Evolutionary conservation across 78 protist species (phyloP), one percentile per base, ranked within the genome.

Genomic region (Dictyostelium intermedium): DNA sequence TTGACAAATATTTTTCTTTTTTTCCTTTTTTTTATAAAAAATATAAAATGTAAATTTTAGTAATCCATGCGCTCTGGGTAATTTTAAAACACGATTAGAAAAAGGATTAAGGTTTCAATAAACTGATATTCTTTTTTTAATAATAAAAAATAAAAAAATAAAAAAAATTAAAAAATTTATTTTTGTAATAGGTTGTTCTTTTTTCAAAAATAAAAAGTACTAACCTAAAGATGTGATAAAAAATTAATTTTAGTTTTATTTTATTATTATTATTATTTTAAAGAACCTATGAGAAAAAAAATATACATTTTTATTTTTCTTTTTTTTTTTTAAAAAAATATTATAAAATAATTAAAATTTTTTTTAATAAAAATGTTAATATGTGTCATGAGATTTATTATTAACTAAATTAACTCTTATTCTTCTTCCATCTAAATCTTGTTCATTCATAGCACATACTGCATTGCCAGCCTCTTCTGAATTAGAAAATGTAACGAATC

Each of bases 1-100:
- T n/a, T n/a, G n/a, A n/a, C n/a, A n/a, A n/a, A n/a, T n/a, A n/a
- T n/a, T n/a, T n/a, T n/a, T n/a, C n/a, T n/a, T n/a, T n/a, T n/a
- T n/a, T n/a, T n/a, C n/a, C n/a, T n/a, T n/a, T n/a, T n/a, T n/a
- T n/a, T n/a, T n/a, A n/a, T n/a, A n/a, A n/a, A n/a, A n/a, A n/a
- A n/a, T n/a, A n/a, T n/a, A 39, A 39, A 39, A 39, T 39, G 4
- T 53, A 18, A 3, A 14, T 20, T 1, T 20, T 56, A 56, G 66
- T 85, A 23, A 73, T 85, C n/a, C 91, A 85, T 63, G 91, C 83
- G n/a, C 10, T 85, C 7, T 85, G 50, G 43, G 83, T 85, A 20
- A 35, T 74, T 35, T n/a, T 84, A 18, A 76, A 76, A 43, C 30
- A 32, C 10, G 45, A 70, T 70, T 63, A 63, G n/a, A 63, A 63